Conservation (phyloP, 306 rosid species). For the Gleditsia sinensis region DNA sequence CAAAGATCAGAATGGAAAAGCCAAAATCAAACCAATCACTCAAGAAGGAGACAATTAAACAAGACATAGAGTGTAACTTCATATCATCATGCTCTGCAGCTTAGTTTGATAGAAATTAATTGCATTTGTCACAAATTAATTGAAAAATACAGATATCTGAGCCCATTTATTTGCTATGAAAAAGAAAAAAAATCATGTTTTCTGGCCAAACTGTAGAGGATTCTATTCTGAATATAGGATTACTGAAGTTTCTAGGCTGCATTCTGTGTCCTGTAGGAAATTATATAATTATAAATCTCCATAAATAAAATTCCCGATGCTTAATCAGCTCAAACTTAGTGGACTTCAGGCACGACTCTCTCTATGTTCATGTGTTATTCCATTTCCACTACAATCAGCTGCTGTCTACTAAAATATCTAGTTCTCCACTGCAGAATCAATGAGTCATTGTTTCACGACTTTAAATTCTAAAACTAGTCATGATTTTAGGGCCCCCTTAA, state of each 20-base stretch:
- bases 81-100: not conserved
- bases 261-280: not conserved
- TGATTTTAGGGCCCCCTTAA: not conserved
- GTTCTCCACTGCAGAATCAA: not conserved
- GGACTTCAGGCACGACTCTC: no score
- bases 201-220: not conserved
- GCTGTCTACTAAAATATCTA: no score
- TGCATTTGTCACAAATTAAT: no score
- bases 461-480: not conserved
- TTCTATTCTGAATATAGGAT: not conserved
- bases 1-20: conserved; percentile 1
- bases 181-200: no score
- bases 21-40: conserved; percentile 18
- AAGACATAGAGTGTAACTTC: not conserved
- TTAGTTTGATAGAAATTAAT: not conserved
- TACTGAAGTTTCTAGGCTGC: not conserved
- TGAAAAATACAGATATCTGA: no score
- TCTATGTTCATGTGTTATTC: no score
- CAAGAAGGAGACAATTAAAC: not conserved
- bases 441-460: not conserved
- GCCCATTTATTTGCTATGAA: no score
- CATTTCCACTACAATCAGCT: no score
- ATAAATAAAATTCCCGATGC: not conserved
- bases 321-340: not conserved
- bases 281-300: not conserved